Conservation (phyloP, 2,329 filamentous ascomycete species). For the Chaetomium sp. region DNA sequence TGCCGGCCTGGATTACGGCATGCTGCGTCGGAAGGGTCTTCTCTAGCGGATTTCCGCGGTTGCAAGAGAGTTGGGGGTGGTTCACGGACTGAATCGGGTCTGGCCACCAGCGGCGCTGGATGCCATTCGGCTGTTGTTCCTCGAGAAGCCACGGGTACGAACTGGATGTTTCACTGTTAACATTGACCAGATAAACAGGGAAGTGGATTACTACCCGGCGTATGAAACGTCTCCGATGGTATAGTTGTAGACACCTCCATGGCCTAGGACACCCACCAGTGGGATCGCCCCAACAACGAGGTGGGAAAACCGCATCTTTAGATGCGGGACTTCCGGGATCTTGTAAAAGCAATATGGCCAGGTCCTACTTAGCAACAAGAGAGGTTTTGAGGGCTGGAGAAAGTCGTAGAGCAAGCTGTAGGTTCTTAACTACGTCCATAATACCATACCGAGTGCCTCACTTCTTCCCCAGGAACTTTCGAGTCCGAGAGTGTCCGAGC, state of each 20-base stretch:
- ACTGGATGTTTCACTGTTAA: background rate
- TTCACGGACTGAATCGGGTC: conserved; percentile 15
- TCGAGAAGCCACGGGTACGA: conserved; percentile 2
- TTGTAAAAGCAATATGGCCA: background rate
- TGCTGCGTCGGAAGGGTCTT: background rate
- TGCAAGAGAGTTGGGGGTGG: conserved; percentile 20
- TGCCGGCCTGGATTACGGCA: conserved; percentile 8
- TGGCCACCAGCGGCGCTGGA: conserved; percentile 18
- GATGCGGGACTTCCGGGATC: background rate
- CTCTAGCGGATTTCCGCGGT: conserved; percentile 16
- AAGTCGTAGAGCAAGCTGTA: background rate
- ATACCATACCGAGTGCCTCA: background rate
- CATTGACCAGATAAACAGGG: too few relatives aligned
- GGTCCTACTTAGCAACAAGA: background rate
- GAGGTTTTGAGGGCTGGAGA: background rate
- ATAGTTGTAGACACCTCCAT: conserved; percentile 21
- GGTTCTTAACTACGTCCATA: background rate
- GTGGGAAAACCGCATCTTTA: background rate
- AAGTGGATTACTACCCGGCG: background rate
- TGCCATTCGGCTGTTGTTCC: conserved; percentile 2
- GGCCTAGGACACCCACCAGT: background rate
- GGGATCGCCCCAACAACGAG: background rate
- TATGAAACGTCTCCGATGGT: conserved; percentile 17
- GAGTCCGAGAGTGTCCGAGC: background rate
- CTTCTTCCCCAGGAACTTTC: background rate